Conservation (phyloP, 495 filamentous ascomycete genomes). For the Neurospora africana region DNA sequence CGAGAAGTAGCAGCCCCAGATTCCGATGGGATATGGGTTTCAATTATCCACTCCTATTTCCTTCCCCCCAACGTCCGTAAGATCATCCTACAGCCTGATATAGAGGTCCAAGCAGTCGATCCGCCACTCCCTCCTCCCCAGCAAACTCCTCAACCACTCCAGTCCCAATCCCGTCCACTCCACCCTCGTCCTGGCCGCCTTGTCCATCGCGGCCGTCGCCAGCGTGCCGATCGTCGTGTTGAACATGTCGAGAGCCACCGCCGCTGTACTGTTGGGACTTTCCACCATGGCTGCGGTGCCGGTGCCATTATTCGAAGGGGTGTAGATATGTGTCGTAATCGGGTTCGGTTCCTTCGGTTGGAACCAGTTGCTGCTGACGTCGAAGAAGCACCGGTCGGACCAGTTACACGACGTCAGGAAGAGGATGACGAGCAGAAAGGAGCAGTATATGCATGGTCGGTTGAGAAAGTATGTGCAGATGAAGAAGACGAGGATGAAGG, state of each 20-base stretch:
- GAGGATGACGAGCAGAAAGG: constrained; percentile 74
- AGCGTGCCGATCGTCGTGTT: constrained; percentile 60
- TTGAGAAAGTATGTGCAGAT: constrained; percentile 83
- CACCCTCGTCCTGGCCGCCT: constrained; percentile 38
- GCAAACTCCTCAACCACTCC: constrained; percentile 68
- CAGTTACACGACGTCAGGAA: constrained; percentile 86
- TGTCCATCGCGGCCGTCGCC: constrained; percentile 54
- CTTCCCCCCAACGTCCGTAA: background rate
- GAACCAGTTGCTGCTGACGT: constrained; percentile 76
- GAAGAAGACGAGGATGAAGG: constrained; percentile 86
- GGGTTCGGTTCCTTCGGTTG: constrained; percentile 39
- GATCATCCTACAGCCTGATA: constrained; percentile 47
- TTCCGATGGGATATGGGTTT: background rate
- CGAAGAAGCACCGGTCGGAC: constrained; percentile 83
- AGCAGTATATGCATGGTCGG: constrained; percentile 85
- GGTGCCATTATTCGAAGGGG: constrained; percentile 24
- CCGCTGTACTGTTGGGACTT: constrained; percentile 3
- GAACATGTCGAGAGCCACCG: constrained; percentile 46
- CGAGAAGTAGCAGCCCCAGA: background rate
- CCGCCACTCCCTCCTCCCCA: constrained; percentile 70
- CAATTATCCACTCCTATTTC: background rate
- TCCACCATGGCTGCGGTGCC: constrained; percentile 24
- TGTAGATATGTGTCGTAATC: constrained; percentile 9
- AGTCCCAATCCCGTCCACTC: constrained; percentile 76
- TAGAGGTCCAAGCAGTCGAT: constrained; percentile 76